Evolutionary conservation across 345 rosid genomes (phyloP).

Genomic region (Hibiscus syriacus): DNA sequence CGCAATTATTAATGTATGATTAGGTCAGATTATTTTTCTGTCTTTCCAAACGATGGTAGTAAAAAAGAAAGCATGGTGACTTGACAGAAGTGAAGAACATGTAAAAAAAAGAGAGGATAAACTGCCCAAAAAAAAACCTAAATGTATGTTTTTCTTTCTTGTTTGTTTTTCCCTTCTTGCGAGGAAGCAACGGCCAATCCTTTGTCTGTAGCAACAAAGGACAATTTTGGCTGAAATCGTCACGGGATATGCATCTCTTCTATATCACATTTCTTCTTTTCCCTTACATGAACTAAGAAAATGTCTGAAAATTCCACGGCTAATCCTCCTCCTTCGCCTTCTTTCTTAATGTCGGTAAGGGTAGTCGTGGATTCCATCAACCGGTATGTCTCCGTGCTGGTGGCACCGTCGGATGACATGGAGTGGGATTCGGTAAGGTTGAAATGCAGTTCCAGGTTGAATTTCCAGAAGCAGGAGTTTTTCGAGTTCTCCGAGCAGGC

Average conservation of each 20-base stretch:
- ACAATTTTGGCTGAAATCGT: conserved; percentile 26
- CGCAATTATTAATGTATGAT: not conserved
- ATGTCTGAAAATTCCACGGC: conserved; percentile 24
- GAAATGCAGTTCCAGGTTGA: conserved; percentile 36
- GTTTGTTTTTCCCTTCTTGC: not conserved
- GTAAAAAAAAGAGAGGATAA: conserved; percentile 6
- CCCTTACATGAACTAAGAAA: not conserved
- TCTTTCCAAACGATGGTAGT: not conserved
- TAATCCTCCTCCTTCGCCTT: conserved; percentile 16
- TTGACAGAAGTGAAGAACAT: conserved; percentile 7
- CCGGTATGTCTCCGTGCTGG: conserved; percentile 24
- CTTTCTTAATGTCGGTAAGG: conserved; percentile 26
- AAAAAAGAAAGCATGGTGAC: not conserved
- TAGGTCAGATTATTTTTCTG: not conserved
- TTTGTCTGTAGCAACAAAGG: conserved; percentile 20
- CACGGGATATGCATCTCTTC: conserved; percentile 23
- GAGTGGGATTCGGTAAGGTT: conserved; percentile 37
- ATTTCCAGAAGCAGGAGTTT: conserved; percentile 27
- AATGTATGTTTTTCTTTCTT: not conserved
- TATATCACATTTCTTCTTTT: not conserved
- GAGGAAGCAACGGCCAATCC: conserved; percentile 18
- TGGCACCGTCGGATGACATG: conserved; percentile 17
- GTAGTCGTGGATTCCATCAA: conserved; percentile 37
- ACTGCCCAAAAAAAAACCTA: not conserved
- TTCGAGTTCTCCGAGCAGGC: conserved; percentile 66